A percentile compares a stretch with the other conserved stretches of the same genome.
phyloP scores from a whole-genome alignment of 2,329 filamentous ascomycete species.

The Aureobasidium sp. region DNA sequence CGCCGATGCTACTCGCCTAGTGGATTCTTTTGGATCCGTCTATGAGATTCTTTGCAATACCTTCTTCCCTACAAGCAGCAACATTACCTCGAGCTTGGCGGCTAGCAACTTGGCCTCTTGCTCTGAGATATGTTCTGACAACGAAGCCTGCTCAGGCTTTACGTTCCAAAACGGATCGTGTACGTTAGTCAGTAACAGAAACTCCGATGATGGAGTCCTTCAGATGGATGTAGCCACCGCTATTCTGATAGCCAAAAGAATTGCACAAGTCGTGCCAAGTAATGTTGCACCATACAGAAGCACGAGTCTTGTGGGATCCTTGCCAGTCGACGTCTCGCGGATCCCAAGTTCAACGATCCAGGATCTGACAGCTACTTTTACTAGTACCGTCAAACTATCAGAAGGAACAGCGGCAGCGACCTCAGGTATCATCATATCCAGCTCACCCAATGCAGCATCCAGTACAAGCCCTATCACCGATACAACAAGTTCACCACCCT shows the following conservation, averaged over 20 bases:
- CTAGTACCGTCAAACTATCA: too few species aligned
- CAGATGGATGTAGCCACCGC: not conserved
- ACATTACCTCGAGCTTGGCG: not conserved
- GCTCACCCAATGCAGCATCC: not conserved
- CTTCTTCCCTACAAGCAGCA: constrained; percentile 20
- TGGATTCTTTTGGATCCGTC: constrained; percentile 21
- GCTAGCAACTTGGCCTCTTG: not conserved
- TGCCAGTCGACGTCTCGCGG: not conserved
- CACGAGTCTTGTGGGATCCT: not conserved
- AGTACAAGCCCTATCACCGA: not conserved
- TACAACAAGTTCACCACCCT: not conserved
- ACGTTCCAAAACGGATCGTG: constrained; percentile 4
- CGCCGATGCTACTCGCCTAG: constrained; percentile 20
- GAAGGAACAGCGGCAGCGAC: not conserved
- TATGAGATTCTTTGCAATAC: constrained; percentile 26
- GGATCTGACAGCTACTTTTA: not conserved
- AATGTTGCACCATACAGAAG: not conserved
- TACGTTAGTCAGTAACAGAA: not conserved
- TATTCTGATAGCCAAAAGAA: not conserved
- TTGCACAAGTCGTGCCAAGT: not conserved
- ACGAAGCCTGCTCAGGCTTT: not conserved
- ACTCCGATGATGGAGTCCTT: not conserved
- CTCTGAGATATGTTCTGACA: not conserved
- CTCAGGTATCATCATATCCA: not conserved
- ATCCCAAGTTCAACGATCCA: not conserved